A percentile compares a stretch with the other conserved stretches of the same genome.
These are phyloP conservation scores for Chaetothyriales sp. DNA, from an alignment of 2,329 filamentous ascomycete genomes.

Conservation along the genomic window DNA sequence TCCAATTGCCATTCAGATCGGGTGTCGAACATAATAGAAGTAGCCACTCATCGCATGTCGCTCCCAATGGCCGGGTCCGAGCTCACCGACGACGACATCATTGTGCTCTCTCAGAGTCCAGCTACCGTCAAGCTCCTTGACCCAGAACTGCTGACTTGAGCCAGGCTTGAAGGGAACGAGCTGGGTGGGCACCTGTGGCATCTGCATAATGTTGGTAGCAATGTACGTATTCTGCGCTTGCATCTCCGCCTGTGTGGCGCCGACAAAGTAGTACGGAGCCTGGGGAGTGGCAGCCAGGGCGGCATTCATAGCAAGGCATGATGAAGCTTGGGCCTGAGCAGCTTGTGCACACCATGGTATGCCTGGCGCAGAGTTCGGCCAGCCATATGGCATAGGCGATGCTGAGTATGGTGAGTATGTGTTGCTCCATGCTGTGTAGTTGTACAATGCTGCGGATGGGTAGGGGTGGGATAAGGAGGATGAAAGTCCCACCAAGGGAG, in stretches of 20 bases:
- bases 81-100: slow-evolving; percentile 13
- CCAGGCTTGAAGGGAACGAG: slow-evolving; percentile 22
- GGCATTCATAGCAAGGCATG: slow-evolving; percentile 13
- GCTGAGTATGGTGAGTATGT: slow-evolving; percentile 7
- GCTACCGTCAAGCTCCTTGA: slow-evolving; percentile 23
- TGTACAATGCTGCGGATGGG: slow-evolving; percentile 5
- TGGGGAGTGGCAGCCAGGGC: slow-evolving; percentile 14
- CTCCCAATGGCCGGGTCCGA: slow-evolving; percentile 17
- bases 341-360: not conserved
- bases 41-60: slow-evolving; percentile 15
- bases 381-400: not conserved
- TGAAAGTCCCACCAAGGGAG: slow-evolving; percentile 3
- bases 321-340: slow-evolving; percentile 14
- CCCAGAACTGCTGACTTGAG: slow-evolving; percentile 23
- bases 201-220: slow-evolving; percentile 8
- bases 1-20: slow-evolving; percentile 3
- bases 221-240: slow-evolving; percentile 21
- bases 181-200: slow-evolving; percentile 12
- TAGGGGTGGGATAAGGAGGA: slow-evolving; percentile 6
- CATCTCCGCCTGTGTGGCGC: slow-evolving; percentile 18
- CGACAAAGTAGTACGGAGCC: slow-evolving; percentile 16
- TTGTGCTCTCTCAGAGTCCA: slow-evolving; percentile 22
- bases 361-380: not conserved
- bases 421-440: slow-evolving; percentile 12
- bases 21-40: slow-evolving; percentile 16